Percentiles rank a stretch among this genome's conserved stretches.
Evolutionary conservation across 225 moss, liverwort and hornwort species (phyloP).

Genomic region (Marchantia polymorpha): DNA sequence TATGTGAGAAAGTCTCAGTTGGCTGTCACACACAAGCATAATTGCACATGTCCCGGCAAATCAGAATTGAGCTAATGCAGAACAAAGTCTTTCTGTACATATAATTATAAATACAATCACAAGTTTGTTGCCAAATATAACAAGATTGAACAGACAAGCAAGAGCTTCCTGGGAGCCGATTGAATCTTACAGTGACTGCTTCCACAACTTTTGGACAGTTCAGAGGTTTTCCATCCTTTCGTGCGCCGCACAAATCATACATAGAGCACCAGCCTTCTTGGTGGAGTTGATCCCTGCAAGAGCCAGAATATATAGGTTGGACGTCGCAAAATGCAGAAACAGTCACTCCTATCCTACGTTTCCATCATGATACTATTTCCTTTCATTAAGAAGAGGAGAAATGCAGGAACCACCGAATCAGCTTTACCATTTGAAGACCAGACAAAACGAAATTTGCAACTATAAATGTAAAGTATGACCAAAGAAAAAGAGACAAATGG

Average conservation of each 20-base stretch:
- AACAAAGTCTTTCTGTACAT: background rate
- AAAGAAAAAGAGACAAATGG: background rate
- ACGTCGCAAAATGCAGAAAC: background rate
- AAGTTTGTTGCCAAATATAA: background rate
- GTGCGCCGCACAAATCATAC: conserved; percentile 82
- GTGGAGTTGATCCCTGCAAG: conserved; percentile 51
- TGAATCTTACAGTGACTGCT: conserved; percentile 60
- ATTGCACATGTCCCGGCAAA: background rate
- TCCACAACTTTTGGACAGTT: conserved; percentile 73
- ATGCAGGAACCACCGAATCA: background rate
- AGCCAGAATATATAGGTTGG: background rate
- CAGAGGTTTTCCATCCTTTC: conserved; percentile 69
- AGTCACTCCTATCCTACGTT: background rate
- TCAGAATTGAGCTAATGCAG: background rate
- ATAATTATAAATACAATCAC: background rate
- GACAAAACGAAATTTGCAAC: background rate
- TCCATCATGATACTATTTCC: background rate
- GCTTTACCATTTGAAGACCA: background rate
- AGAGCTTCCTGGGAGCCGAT: background rate
- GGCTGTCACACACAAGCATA: conserved; percentile 53
- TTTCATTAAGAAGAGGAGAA: background rate
- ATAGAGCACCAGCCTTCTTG: conserved; percentile 72
- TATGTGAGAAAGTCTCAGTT: conserved; percentile 72
- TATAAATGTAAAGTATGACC: background rate
- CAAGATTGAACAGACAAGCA: background rate